Base-by-base conservation (phyloP, 2,329 filamentous ascomycete genomes). In the Alternaria sp. region DNA sequence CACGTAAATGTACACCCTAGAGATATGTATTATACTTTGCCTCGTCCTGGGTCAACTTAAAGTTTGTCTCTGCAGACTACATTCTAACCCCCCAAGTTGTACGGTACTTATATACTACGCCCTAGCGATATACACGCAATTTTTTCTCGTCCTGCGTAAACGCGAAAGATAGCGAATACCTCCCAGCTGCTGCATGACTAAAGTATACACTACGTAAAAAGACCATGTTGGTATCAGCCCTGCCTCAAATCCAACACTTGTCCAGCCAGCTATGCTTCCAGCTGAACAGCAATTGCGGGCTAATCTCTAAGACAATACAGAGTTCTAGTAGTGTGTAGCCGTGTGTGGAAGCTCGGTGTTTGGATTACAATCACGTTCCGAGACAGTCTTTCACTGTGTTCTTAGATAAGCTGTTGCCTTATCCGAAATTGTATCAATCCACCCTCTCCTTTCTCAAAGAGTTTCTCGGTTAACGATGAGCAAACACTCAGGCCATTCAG, bases 401-500 rank as follows among this genome's bases (percentile, higher is more conserved):
- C 8, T 8, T n/a, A 13, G 21, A 10, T 2, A 5, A 32, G 19
- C 15, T 36, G 19, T 23, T 52, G 19, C 5, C 23, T 52, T 36
- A 8, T 21, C 30, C 9, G 9, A 3, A 25, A 12, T 3, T 1
- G 4, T n/a, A 36, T 12, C 19, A 40, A 52, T 17, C 19, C 17
- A 12, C 13, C 5, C n/a, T 1, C 1, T 1, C 1, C 49, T 12
- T 36, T 23, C 13, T 4, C 3, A 40, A 21, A 52, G 6, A 3
- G 2, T 2, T 1, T 3, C 6, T 36, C 2, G 28, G 4, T 8
- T 0, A 13, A 40, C 19, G 0, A 40, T 12, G 13, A n/a, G 28
- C 30, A 9, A 2, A 3, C 15, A 12, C 2, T 40, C 19, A 5
- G 28, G 5, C 0, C 0, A 40, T 19, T 36, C 6, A 23, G 1